Evolutionary conservation across 495 filamentous ascomycete species (phyloP), one percentile per base, ranked within the genome.

Genomic region (Cercophora newfieldiana): DNA sequence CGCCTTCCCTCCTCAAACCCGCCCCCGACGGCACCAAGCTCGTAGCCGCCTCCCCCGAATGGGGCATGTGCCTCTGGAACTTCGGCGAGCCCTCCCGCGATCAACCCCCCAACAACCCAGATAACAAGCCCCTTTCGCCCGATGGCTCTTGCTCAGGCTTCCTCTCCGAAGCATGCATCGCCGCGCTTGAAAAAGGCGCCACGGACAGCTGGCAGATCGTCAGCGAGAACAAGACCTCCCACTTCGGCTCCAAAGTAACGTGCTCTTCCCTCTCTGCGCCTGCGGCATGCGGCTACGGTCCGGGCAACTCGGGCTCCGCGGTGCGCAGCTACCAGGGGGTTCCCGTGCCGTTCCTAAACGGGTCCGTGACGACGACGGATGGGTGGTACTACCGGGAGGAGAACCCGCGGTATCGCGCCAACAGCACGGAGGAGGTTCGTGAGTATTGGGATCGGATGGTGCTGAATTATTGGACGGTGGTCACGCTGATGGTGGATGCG

Each of bases 21-120:
- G 29, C 37, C 6, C 0, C 50, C 8, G 53, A 47, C 33, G 50
- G 25, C 44, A 59, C 50, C 65, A 67, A 59, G 37, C 8, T 19
- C 1, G 65, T 67, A 37, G 7, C 37, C 25, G 47, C 60, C 3
- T 14, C 58, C 59, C 44, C 65, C 59, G 51, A 19, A 51, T 67
- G 65, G 65, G 65, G 65, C 21, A 67, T 67, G 65, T 67, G 65
- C 60, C 12, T 54, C 25, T 66, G 65, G 65, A 44, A 25, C 10
- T 67, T 53, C 16, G 50, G 28, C 30, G 31, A 50, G 25, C 65
- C 65, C 22, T 33, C 7, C 25, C 65, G 49, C 2, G 3, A 8
- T n/a, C 3, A 19, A 1, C 10, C 18, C 14, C 10, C 18, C 14
- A 67, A 67, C 66, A 67, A 67, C 66, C 53, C 7, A 19, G 7